Evolutionary conservation across 2,329 filamentous ascomycete species (phyloP), one percentile per base, ranked within the genome.

Genomic region (Aureobasidium sp.): DNA sequence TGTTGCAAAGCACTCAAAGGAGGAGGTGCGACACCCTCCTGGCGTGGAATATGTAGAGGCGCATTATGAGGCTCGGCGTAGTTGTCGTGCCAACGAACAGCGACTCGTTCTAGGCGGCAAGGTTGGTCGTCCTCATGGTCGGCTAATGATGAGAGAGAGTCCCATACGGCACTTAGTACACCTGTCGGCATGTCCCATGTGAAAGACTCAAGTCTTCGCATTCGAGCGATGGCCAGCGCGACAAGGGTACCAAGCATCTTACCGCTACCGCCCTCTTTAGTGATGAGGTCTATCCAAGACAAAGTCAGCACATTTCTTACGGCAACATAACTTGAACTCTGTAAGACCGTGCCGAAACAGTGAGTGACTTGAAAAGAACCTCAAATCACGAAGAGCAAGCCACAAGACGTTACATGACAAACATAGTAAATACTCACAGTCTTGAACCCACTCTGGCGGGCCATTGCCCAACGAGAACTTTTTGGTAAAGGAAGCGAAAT

Each of bases 131-230:
- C 79, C 42, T 79, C 76, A 25, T 83, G 79, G 67, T 88, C 82
- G 42, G 84, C 85, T 14, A 91, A 78, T 5, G 87, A 90, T 1
- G 87, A 85, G 51, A 95, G 79, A 25, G 89, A 87, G 70, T 91
- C 83, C 83, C 91, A 94, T 31, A 93, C 87, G 71, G 93, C 89
- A 59, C 89, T 83, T 59, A 91, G 76, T 20, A 94, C 87, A 1
- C 90, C 90, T 0, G 90, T 94, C 0, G 90, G 90, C 90, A 94
- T 93, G 70, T 95, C 90, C 90, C 90, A 94, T 3, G 90, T 81
- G 69, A 94, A 94, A 0, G 85, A 86, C 74, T 94, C 90, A 42
- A 95, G 79, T 69, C 90, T 90, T 57, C 85, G 78, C 90, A 94
- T 94, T 65, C 88, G 87, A 47, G 87, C 85, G n/a, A 94, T 81